Percentiles rank a stretch among this genome's conserved stretches.
Conservation (phyloP, 768 basidiomycete species). For the Leccinum olivaceopallidum region DNA sequence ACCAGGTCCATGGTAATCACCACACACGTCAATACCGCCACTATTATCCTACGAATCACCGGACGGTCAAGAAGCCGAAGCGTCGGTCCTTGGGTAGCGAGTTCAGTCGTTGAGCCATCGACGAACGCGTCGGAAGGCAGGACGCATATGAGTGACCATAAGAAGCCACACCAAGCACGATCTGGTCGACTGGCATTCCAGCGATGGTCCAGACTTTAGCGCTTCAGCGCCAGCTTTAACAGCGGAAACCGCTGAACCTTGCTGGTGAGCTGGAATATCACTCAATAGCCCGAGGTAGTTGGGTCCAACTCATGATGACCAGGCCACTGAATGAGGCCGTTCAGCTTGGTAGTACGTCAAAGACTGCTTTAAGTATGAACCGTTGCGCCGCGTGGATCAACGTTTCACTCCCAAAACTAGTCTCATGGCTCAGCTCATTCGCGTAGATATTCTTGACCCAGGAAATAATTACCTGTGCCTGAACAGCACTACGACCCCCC, state of each 20-base stretch:
- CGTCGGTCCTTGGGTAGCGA: background rate
- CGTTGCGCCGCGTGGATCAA: no score
- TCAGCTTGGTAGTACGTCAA: no score
- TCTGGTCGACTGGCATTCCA: background rate
- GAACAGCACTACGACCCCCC: conserved; percentile 34
- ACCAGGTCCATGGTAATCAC: background rate
- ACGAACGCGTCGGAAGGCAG: conserved; percentile 35
- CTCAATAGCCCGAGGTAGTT: background rate
- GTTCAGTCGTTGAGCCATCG: conserved; percentile 22
- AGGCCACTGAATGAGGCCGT: no score
- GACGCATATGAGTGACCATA: background rate
- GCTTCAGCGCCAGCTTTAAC: background rate
- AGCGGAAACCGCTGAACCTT: background rate
- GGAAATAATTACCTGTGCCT: background rate
- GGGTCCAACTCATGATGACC: conserved; percentile 27
- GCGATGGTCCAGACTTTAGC: background rate
- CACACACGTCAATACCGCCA: background rate
- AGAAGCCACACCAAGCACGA: conserved; percentile 54
- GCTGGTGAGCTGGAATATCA: background rate
- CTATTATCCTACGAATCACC: background rate
- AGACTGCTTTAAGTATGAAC: no score
- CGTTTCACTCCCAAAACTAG: no score
- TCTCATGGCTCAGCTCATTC: conserved; percentile 44
- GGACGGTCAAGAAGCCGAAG: background rate
- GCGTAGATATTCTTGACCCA: conserved; percentile 37